Percentiles rank a stretch among this genome's conserved stretches.
Evolutionary conservation across 192 early-diverging fungal genomes (phyloP).

Genomic region (Radiomyces spectabilis): DNA sequence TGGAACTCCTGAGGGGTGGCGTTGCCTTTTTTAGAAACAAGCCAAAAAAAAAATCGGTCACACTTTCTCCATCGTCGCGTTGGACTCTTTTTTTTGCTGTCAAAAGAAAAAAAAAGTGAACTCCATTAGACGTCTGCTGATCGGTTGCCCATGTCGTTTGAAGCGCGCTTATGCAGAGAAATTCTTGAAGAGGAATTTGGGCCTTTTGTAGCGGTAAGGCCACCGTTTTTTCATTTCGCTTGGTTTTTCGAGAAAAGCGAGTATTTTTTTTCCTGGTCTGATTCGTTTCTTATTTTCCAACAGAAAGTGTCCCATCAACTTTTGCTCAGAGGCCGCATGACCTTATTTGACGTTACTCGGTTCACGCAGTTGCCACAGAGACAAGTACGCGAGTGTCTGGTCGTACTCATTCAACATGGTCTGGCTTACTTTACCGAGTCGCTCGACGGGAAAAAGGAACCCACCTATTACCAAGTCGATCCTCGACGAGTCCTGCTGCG

Average conservation of each 20-base stretch:
- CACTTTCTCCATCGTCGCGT: no score
- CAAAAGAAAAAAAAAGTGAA: no score
- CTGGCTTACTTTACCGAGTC: constrained; percentile 63
- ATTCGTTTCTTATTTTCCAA: background rate
- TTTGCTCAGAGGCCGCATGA: constrained; percentile 59
- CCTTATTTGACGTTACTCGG: constrained; percentile 44
- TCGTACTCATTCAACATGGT: constrained; percentile 84
- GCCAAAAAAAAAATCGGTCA: no score
- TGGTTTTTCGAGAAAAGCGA: background rate
- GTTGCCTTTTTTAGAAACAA: no score
- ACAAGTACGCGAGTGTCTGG: constrained; percentile 65
- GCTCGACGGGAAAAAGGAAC: constrained; percentile 47
- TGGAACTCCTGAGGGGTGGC: no score
- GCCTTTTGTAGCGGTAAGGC: constrained; percentile 59
- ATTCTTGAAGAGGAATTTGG: constrained; percentile 76
- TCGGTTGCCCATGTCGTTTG: constrained; percentile 20
- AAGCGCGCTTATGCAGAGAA: constrained; percentile 24
- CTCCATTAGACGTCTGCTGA: no score
- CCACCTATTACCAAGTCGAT: constrained; percentile 63
- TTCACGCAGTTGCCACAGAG: constrained; percentile 35
- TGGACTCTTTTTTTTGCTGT: no score
- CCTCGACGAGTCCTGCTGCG: constrained; percentile 49
- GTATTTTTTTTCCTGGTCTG: background rate
- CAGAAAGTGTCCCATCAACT: constrained; percentile 57
- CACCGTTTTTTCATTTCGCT: background rate